Evolutionary conservation across 2,329 filamentous ascomycete species (phyloP).

Genomic region (Fusarium sp.): DNA sequence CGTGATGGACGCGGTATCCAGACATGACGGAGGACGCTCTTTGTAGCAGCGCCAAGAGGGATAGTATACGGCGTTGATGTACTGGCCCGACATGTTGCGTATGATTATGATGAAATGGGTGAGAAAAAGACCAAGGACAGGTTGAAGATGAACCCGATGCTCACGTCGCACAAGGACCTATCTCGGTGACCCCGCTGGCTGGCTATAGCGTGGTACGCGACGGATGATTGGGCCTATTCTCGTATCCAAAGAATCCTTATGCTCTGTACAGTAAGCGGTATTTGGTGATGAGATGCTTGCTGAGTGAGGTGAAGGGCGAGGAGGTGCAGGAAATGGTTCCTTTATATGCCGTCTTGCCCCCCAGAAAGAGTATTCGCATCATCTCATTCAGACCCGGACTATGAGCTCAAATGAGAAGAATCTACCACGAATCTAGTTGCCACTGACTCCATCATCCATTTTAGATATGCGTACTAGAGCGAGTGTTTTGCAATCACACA

Average conservation of each 20-base stretch:
- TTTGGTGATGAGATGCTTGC: background rate
- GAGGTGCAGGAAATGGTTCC: background rate
- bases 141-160: conserved; percentile 15
- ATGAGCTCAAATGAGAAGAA: background rate
- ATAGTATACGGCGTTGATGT: conserved; percentile 64
- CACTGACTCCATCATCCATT: conserved; percentile 11
- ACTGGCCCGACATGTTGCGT: conserved; percentile 25
- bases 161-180: conserved; percentile 11
- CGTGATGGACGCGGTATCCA: conserved; percentile 65
- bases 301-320: background rate
- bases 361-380: background rate
- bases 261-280: background rate
- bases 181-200: conserved; percentile 13
- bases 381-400: background rate
- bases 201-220: background rate
- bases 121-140: background rate
- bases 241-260: background rate
- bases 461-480: background rate
- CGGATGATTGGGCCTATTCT: conserved; percentile 6
- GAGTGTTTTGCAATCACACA: background rate
- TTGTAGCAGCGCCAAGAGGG: conserved; percentile 72
- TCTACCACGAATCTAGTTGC: conserved; percentile 6
- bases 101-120: background rate
- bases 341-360: background rate
- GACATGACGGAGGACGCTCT: conserved; percentile 65